Base-by-base conservation (phyloP, 352 stramenopile genomes). In the Pythium plurisporium region DNA sequence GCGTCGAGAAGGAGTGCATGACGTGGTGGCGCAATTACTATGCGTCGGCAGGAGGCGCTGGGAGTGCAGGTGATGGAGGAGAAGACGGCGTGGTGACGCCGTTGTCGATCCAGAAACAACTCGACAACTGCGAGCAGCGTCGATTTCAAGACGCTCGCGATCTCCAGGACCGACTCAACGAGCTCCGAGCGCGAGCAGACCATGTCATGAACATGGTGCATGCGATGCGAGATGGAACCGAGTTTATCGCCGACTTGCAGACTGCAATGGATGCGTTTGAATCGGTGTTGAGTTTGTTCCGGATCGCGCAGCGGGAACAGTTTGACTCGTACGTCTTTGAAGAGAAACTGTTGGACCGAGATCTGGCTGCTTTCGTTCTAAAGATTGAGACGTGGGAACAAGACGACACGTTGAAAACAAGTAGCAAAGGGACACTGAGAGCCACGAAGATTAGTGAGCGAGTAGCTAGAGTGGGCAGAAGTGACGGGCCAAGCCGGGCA, bases 281-380 rank as follows among this genome's bases (percentile, higher is more conserved):
- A 60, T 25, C 56, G 12, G 67, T 54, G 5, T 37, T 90, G 6
- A 56, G 58, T 3, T 56, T 37, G 23, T 87, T 90, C 49, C 70
- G 62, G 3, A 9, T 59, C 3, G 15, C 47, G 0, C 74, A 87
- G 56, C 52, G 71, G 3, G 54, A 74, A 14, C 59, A 62, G 6
- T 79, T 79, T 42, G 76, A 90, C 25, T 53, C 48, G 1, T 79
- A 76, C 42, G 51, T 74, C 0, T 27, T 78, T n/a, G 72, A 87
- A 42, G 77, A 90, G 53, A 83, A 77, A 26, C 27, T 84, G 46
- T 36, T 90, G 5, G 72, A 79, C 43, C 82, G 78, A 30, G 77
- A 86, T 15, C 41, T 90, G 11, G 44, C n/a, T 2, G 4, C 27
- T 0, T 83, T 86, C 55, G 36, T 71, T 6, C 69, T 70, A 1